A percentile compares a stretch with the other conserved stretches of the same genome.
These are phyloP conservation scores for Erodium trifolium DNA, from an alignment of 441 rosid species.

Conservation along the genomic window DNA sequence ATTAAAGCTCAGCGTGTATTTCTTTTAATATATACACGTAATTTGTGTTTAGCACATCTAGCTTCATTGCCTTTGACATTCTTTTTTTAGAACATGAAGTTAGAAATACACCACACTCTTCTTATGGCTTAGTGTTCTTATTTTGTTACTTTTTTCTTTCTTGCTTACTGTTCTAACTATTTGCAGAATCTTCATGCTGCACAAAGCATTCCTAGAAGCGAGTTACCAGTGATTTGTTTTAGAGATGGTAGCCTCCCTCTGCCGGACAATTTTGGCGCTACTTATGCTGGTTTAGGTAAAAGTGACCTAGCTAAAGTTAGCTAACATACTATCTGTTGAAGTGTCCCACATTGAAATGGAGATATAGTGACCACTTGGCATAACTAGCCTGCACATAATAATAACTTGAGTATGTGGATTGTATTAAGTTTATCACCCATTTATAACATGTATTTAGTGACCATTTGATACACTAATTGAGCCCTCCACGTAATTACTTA, in stretches of 20 bases:
- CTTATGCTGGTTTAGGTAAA: slow-evolving; percentile 9
- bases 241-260: slow-evolving; percentile 10
- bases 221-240: slow-evolving; percentile 7
- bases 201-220: slow-evolving; percentile 5
- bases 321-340: neutral
- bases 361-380: neutral
- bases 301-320: neutral
- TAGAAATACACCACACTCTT: neutral
- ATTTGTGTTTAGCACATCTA: neutral
- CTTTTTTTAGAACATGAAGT: neutral
- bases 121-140: neutral
- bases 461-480: too few relatives aligned
- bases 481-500: too few relatives aligned
- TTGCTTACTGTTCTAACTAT: neutral
- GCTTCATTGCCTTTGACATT: neutral
- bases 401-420: too few relatives aligned
- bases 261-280: slow-evolving; percentile 10
- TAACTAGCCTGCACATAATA: too few relatives aligned
- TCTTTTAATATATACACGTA: neutral
- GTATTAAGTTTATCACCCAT: too few relatives aligned
- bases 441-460: too few relatives aligned
- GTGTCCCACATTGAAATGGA: neutral
- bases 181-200: neutral
- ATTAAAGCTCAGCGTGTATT: neutral
- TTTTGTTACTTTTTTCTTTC: neutral